These are phyloP conservation scores for Cercospora berteroae DNA, from an alignment of 2,329 filamentous ascomycete genomes.

Conservation along the genomic window DNA sequence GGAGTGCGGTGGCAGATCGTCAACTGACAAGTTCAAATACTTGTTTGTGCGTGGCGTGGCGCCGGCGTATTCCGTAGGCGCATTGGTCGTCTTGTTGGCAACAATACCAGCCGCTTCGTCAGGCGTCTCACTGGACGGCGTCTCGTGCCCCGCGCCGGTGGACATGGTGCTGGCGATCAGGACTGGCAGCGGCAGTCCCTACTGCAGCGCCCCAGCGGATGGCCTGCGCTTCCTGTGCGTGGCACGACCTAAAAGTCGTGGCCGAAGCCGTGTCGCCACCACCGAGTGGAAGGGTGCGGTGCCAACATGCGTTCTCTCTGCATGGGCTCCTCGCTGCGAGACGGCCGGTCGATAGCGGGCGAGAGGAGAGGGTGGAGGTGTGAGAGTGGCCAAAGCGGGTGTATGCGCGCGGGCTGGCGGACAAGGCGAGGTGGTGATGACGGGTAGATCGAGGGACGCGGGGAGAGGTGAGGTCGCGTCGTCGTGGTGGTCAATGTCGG, in stretches of 20 bases:
- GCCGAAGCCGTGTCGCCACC: conserved; percentile 9
- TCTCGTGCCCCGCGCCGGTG: background rate
- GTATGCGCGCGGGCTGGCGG: background rate
- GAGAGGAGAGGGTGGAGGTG: too few relatives aligned
- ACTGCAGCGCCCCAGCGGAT: background rate
- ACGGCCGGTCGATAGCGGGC: too few relatives aligned
- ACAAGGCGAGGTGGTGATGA: background rate
- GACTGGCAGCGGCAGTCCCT: background rate
- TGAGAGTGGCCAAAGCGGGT: too few relatives aligned
- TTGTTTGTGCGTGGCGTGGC: conserved; percentile 13
- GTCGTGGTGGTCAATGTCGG: background rate
- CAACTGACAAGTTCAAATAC: conserved; percentile 9
- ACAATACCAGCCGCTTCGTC: conserved; percentile 3
- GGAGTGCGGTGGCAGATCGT: conserved; percentile 8
- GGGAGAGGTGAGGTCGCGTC: background rate
- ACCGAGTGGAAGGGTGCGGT: background rate
- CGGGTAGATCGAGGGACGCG: background rate
- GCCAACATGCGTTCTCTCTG: conserved; percentile 2
- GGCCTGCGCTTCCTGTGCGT: background rate
- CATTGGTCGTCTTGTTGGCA: background rate
- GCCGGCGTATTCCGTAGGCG: background rate
- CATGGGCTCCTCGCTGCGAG: background rate
- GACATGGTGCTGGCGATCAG: conserved; percentile 1
- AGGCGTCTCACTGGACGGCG: conserved; percentile 7
- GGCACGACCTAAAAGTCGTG: conserved; percentile 13